A percentile compares a stretch with the other conserved stretches of the same genome.
phyloP scores from a whole-genome alignment of 148 eudicot genomes.

The Chenopodium album region DNA sequence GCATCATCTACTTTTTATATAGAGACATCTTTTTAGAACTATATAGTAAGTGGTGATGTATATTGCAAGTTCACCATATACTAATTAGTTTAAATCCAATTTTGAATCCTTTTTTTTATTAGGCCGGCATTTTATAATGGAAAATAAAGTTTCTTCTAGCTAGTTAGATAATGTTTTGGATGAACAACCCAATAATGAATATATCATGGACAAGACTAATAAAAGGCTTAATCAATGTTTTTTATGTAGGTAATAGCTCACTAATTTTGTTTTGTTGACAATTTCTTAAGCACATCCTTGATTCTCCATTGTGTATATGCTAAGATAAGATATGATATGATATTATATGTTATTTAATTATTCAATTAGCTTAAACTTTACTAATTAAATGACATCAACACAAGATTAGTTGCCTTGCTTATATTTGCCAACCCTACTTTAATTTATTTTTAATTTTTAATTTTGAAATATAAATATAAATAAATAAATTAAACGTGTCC shows the following conservation, averaged over 20 bases:
- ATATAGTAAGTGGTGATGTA: not conserved
- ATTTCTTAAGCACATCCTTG: conserved; percentile 1
- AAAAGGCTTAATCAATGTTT: conserved; percentile 19
- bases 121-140: not conserved
- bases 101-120: not conserved
- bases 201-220: conserved; percentile 18
- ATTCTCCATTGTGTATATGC: conserved; percentile 21
- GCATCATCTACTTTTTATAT: not conserved
- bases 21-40: not conserved
- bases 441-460: not conserved
- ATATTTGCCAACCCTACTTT: conserved; percentile 1
- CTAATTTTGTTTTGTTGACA: conserved; percentile 26
- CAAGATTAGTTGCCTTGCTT: conserved; percentile 17
- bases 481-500: conserved; percentile 23
- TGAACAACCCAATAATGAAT: conserved; percentile 16
- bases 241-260: conserved; percentile 14
- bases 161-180: not conserved
- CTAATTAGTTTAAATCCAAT: not conserved
- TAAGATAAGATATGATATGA: conserved; percentile 6
- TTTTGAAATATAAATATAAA: not conserved
- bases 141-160: not conserved
- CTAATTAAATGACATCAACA: conserved; percentile 18
- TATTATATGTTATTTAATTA: not conserved
- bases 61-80: not conserved
- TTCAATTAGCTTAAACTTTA: conserved; percentile 26